Base-by-base conservation (phyloP, 2,329 filamentous ascomycete species). In the Trichoderma pleuroti region DNA sequence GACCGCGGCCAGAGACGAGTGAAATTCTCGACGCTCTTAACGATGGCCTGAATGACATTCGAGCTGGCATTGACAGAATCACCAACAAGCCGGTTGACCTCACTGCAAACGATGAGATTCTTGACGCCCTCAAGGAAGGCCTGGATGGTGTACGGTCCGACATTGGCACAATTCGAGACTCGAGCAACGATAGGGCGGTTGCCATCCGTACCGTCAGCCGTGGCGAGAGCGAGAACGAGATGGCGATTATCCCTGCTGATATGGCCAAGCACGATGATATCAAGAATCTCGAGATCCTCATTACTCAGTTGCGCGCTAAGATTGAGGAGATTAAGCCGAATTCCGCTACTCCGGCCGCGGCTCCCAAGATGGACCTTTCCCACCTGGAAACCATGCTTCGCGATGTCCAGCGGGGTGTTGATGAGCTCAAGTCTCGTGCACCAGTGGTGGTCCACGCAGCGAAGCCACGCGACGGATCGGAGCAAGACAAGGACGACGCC, bases 21-120 rank as follows among this genome's bases (percentile, higher is more conserved):
- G 94, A 98, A 77, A 92, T 97, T 12, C 85, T 98, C 1, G 93
- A 97, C 77, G 92, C 94, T 1, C 85, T 98, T 68, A 94, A 97
- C 71, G 94, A 98, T 79, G 94, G 94, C 2, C 86, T 98, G 8
- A 90, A 92, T 72, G 90, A 91, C 61, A 84, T 98, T 10, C 90
- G 92, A 30, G 84, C 86, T 32, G 91, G 93, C 72, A 91, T 98
- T 70, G 94, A 97, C 71, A 86, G 85, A 76, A 86, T 96, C 18
- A 85, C 89, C 26, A 90, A 95, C 77, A 96, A 93, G 81, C 92
- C 94, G 6, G 84, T 89, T 0, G 94, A 97, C 75, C 86, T 95
- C 80, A 94, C 92, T 0, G 90, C 93, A 70, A 95, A 92, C 72
- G 93, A 97, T 74, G 94, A 98, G 80, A 94, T 98, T 66, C 85